Evolutionary conservation across 2,329 filamentous ascomycete species (phyloP).

Genomic region (Stachybotrys elegans): DNA sequence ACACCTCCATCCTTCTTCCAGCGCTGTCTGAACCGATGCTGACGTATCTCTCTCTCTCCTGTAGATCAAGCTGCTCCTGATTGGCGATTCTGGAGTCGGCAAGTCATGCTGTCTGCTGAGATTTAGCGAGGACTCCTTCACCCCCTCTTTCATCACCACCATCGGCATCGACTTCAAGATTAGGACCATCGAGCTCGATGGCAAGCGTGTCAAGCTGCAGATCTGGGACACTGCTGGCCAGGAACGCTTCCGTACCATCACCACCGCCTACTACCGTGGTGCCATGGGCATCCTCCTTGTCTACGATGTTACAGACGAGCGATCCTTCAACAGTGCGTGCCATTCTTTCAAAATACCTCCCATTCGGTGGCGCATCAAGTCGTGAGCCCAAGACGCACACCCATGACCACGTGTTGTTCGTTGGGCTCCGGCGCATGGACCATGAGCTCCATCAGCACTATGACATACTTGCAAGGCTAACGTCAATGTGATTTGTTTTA

Average conservation of each 20-base stretch:
- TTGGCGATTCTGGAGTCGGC: constrained; percentile 93
- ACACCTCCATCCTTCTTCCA: too few relatives aligned
- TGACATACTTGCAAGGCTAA: too few relatives aligned
- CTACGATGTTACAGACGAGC: constrained; percentile 96
- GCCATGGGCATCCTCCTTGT: constrained; percentile 98
- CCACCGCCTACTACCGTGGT: constrained; percentile 95
- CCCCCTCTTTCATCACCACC: constrained; percentile 95
- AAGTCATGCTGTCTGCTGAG: constrained; percentile 96
- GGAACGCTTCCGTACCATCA: constrained; percentile 98
- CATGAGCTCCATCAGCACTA: too few relatives aligned
- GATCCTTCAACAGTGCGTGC: constrained; percentile 84
- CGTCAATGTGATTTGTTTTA: constrained; percentile 39
- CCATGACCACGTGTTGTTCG: too few relatives aligned
- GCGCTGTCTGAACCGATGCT: constrained; percentile 5
- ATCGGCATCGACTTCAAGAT: constrained; percentile 99
- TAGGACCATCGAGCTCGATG: constrained; percentile 95
- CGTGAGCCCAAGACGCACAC: too few relatives aligned
- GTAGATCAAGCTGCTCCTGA: constrained; percentile 94
- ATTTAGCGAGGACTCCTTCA: constrained; percentile 97
- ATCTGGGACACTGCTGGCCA: constrained; percentile 99
- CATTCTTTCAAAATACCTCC: constrained; percentile 1
- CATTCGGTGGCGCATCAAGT: too few relatives aligned
- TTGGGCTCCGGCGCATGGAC: too few relatives aligned
- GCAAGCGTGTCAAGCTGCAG: constrained; percentile 97
- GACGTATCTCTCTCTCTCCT: constrained; percentile 7